phyloP scores from a whole-genome alignment of 148 eudicot species.

The Chenopodium quinoa region DNA sequence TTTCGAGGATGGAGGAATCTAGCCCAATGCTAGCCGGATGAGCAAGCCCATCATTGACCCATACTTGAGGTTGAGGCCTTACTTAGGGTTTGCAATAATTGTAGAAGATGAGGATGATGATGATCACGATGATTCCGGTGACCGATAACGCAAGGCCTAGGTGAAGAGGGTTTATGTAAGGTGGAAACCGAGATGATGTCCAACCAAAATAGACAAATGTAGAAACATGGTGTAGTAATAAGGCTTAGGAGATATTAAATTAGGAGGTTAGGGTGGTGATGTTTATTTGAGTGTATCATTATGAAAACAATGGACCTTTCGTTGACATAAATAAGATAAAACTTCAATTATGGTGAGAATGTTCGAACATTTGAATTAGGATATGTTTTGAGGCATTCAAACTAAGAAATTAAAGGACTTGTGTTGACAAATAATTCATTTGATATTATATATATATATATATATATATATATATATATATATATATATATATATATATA shows the following conservation, averaged over 20 bases:
- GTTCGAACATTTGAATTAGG: no score
- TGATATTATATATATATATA: no score
- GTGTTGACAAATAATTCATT: no score
- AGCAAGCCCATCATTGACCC: neutral
- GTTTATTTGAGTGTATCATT: neutral
- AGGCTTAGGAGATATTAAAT: neutral
- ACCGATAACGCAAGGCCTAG: neutral
- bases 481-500: no score
- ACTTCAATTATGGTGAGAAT: no score
- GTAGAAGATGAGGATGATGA: neutral
- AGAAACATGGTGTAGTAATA: neutral
- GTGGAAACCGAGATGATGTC: neutral
- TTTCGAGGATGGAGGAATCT: constrained; percentile 21
- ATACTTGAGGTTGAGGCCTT: neutral
- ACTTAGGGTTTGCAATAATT: neutral
- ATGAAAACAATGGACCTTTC: neutral
- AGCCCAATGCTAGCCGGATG: constrained; percentile 25
- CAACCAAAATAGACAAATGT: neutral
- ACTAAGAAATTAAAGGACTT: no score
- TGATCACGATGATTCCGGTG: neutral
- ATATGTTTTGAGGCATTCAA: no score
- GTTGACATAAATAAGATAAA: neutral
- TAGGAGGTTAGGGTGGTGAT: neutral
- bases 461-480: no score
- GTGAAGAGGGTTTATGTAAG: neutral